Evolutionary conservation across 768 basidiomycete species (phyloP), one percentile per base, ranked within the genome.

Genomic region (Tremella mesenterica): DNA sequence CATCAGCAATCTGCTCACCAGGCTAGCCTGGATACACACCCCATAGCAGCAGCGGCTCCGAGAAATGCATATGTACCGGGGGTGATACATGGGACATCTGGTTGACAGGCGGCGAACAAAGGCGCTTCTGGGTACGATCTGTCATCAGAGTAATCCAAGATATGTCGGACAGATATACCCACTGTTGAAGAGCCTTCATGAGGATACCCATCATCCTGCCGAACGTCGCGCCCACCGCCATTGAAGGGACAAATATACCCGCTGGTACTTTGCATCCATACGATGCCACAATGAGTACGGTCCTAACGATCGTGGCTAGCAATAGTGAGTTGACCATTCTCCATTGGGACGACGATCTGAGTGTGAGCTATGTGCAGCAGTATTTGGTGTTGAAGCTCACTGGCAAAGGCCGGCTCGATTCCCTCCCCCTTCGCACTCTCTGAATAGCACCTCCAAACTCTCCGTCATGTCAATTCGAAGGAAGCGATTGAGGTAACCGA

Each of bases 31-130:
- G n/a, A 4, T 2, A 58, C 78, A 57, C 53, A 89, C 88, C 87
- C 91, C 36, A 99, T 76, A 13, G 91, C 87, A 5, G 95, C 95
- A 3, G 95, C 95, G 1, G 95, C 95, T 5, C 95, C 95, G 12
- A 99, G 79, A 66, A 97, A 89, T 1, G 95, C 95, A 73, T 99
- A 97, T 8, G 93, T 96, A 18, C 95, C 95, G 0, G 95, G 93
- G 0, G 95, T 97, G 65, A 99, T 97, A 61, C 95, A 99, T 1
- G 92, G 93, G 14, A 85, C 80, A 69, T 96, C 86, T 16, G 91
- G 92, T 20, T 82, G 81, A 69, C 95, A 99, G 38, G 85, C 82
- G 1, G 86, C 83, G 69, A 97, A 97, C 50, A 89, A 86, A 1
- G 89, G 86, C 29, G 85, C 86, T 18, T 81, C 76, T 0, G 86